Evolutionary conservation across 2,329 filamentous ascomycete genomes (phyloP).

Genomic region (Apiospora malaysiana): DNA sequence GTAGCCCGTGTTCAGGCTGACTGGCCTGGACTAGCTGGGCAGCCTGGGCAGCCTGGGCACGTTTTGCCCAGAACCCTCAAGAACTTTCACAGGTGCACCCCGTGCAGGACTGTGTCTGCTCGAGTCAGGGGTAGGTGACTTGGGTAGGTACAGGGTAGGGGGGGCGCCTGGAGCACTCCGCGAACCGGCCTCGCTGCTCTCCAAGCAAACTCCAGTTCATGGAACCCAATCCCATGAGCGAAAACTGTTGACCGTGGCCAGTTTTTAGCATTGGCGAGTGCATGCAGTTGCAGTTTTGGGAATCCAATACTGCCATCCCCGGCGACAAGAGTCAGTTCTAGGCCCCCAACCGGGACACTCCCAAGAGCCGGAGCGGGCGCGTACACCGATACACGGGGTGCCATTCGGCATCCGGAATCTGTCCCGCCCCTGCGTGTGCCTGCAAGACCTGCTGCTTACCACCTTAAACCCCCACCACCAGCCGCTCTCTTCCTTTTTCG

Average conservation of each 20-base stretch:
- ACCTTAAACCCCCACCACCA: neutral
- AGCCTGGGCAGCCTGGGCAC: neutral
- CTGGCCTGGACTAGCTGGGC: neutral
- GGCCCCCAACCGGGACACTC: neutral
- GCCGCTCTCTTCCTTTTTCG: neutral
- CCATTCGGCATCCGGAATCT: slow-evolving; percentile 14
- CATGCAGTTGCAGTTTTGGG: neutral
- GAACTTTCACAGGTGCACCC: neutral
- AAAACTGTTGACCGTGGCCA: neutral
- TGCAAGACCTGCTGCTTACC: too few species aligned
- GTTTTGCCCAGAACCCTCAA: neutral
- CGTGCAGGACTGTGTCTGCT: neutral
- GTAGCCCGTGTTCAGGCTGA: neutral
- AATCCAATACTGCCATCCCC: neutral
- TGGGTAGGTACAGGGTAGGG: too few species aligned
- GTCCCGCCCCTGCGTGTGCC: neutral
- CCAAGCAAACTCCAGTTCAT: slow-evolving; percentile 3
- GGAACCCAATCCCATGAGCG: neutral
- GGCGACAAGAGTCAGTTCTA: neutral
- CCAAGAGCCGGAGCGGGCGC: slow-evolving; percentile 5
- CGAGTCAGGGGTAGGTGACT: slow-evolving; percentile 16
- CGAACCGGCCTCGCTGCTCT: neutral
- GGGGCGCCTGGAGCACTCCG: neutral
- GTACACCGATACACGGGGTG: slow-evolving; percentile 15
- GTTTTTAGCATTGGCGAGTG: neutral